phyloP scores from a whole-genome alignment of 2,329 filamentous ascomycete genomes.

The Cylindrodendrum hubeiense region DNA sequence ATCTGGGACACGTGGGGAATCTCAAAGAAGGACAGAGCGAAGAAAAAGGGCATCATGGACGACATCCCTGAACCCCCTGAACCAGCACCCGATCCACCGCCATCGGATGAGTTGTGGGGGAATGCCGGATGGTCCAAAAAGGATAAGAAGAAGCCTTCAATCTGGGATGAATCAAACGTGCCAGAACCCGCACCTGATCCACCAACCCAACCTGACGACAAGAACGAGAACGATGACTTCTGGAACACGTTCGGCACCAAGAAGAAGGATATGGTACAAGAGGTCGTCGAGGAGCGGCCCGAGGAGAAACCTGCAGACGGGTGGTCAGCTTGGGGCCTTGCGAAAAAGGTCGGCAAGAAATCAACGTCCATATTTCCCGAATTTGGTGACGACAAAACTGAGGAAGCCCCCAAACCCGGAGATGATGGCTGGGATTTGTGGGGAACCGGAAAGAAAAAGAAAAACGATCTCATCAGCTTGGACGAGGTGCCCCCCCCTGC shows the following conservation, averaged over 20 bases:
- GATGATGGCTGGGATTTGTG: conserved; percentile 45
- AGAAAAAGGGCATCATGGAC: conserved; percentile 47
- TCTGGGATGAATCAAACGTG: conserved; percentile 40
- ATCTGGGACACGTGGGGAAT: conserved; percentile 49
- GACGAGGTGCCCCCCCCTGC: conserved; percentile 46
- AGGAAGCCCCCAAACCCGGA: conserved; percentile 29
- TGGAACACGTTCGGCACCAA: conserved; percentile 41
- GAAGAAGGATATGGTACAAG: conserved; percentile 36
- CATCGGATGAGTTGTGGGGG: conserved; percentile 43
- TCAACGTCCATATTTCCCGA: conserved; percentile 35
- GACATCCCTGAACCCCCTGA: conserved; percentile 32
- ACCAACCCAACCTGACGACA: conserved; percentile 30
- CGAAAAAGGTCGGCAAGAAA: conserved; percentile 41
- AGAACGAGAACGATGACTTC: conserved; percentile 42
- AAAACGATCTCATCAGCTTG: conserved; percentile 55
- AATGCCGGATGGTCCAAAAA: conserved; percentile 45
- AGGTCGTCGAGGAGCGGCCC: conserved; percentile 12
- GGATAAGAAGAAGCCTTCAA: conserved; percentile 44
- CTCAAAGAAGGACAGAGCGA: conserved; percentile 48
- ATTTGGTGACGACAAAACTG: conserved; percentile 24
- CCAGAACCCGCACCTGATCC: conserved; percentile 39
- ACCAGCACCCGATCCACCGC: conserved; percentile 42
- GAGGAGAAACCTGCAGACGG: conserved; percentile 35
- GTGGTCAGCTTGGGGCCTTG: conserved; percentile 40
- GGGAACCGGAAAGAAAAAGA: conserved; percentile 56